These are phyloP conservation scores for Pseudofabraea citricarpa DNA, from an alignment of 2,329 filamentous ascomycete species.

Conservation along the genomic window DNA sequence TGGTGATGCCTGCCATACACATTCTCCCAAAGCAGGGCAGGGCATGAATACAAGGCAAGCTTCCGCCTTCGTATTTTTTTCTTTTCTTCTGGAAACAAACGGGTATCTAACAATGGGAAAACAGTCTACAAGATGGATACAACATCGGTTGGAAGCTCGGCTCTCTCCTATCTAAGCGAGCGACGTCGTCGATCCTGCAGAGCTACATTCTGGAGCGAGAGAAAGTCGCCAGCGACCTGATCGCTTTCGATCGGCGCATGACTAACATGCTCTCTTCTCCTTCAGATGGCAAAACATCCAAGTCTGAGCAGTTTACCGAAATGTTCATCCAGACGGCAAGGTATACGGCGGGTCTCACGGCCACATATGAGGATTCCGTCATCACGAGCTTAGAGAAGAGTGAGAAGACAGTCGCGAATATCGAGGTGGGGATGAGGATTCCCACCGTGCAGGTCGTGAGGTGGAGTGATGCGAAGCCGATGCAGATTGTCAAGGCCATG, in stretches of 20 bases:
- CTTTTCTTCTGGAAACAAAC: not conserved
- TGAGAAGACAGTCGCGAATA: slow-evolving; percentile 31
- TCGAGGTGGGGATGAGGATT: slow-evolving; percentile 50
- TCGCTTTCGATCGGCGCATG: slow-evolving; percentile 54
- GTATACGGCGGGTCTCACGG: slow-evolving; percentile 56
- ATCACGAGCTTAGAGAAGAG: slow-evolving; percentile 36
- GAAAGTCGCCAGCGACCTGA: slow-evolving; percentile 50
- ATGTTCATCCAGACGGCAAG: slow-evolving; percentile 52
- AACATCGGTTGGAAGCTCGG: slow-evolving; percentile 59
- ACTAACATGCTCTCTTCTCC: slow-evolving; percentile 45
- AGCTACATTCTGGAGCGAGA: slow-evolving; percentile 50
- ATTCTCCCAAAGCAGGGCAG: slow-evolving; percentile 59
- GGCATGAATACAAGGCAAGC: slow-evolving; percentile 42
- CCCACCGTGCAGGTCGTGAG: slow-evolving; percentile 54
- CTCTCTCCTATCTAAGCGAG: slow-evolving; percentile 39
- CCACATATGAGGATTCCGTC: slow-evolving; percentile 45
- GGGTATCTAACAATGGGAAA: not conserved
- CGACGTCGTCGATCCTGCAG: slow-evolving; percentile 37
- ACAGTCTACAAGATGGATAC: slow-evolving; percentile 52
- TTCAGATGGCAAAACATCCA: slow-evolving; percentile 19
- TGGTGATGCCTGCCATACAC: slow-evolving; percentile 54
- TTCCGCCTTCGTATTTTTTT: too few species aligned
- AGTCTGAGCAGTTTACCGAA: slow-evolving; percentile 46
- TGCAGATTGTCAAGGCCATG: slow-evolving; percentile 45
- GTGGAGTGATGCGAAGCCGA: slow-evolving; percentile 52